Percentiles rank a stretch among this genome's conserved stretches.
Conservation (phyloP, 2,329 filamentous ascomycete species). For the Fusarium tricinctum region DNA sequence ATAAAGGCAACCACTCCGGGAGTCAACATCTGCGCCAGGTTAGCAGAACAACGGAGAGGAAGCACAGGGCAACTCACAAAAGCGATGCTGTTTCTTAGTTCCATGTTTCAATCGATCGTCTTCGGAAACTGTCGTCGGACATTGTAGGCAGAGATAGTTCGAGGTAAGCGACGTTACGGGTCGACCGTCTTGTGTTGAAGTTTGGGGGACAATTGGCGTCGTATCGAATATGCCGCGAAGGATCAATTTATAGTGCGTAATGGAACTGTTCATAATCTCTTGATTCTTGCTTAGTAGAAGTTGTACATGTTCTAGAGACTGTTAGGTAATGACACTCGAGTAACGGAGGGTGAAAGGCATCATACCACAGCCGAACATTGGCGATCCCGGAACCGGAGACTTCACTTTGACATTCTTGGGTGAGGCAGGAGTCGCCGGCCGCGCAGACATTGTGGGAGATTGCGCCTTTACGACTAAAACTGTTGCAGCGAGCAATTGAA, state of each 20-base stretch:
- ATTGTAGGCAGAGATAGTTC: slow-evolving; percentile 81
- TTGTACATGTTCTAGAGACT: slow-evolving; percentile 76
- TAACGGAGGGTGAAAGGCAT: slow-evolving; percentile 30
- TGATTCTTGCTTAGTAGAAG: slow-evolving; percentile 72
- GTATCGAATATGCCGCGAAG: slow-evolving; percentile 79
- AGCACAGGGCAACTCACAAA: slow-evolving; percentile 68
- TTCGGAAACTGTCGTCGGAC: slow-evolving; percentile 75
- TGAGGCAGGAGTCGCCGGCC: slow-evolving; percentile 65
- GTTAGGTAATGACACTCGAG: slow-evolving; percentile 49
- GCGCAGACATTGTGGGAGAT: slow-evolving; percentile 58
- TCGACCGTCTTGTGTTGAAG: slow-evolving; percentile 69
- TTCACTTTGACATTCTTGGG: slow-evolving; percentile 73
- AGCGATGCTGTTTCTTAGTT: slow-evolving; percentile 77
- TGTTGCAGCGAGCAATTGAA: slow-evolving; percentile 1
- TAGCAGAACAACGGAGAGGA: slow-evolving; percentile 37
- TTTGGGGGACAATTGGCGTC: slow-evolving; percentile 74
- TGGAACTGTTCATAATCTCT: slow-evolving; percentile 76
- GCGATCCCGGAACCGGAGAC: slow-evolving; percentile 68
- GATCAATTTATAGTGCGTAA: slow-evolving; percentile 79
- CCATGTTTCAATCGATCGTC: slow-evolving; percentile 77
- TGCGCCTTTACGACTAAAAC: slow-evolving; percentile 10
- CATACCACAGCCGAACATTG: slow-evolving; percentile 75
- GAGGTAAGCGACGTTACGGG: slow-evolving; percentile 73
- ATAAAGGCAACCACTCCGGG: slow-evolving; percentile 79
- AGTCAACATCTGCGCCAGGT: slow-evolving; percentile 76